These are phyloP conservation scores for Endocarpon pusillum DNA, from an alignment of 495 filamentous ascomycete genomes.

Conservation along the genomic window DNA sequence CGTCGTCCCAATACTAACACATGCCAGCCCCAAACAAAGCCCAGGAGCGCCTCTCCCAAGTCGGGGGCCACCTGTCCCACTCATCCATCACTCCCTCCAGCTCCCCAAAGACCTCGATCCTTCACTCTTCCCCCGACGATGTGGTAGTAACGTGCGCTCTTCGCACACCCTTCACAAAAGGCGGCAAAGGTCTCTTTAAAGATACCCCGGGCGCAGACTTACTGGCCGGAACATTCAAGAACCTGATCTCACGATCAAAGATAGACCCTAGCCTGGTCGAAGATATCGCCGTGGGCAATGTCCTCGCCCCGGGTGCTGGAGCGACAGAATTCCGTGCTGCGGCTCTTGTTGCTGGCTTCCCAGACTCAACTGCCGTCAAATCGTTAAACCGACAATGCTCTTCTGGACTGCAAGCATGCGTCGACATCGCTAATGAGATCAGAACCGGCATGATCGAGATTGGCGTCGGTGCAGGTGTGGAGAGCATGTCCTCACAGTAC, in stretches of 20 bases:
- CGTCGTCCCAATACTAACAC: not conserved
- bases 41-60: constrained; percentile 44
- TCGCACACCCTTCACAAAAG: constrained; percentile 81
- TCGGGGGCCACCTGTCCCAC: constrained; percentile 41
- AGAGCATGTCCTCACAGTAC: constrained; percentile 90
- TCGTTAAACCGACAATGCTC: constrained; percentile 84
- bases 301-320: constrained; percentile 82
- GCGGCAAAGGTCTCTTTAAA: constrained; percentile 87
- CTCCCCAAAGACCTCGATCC: constrained; percentile 31
- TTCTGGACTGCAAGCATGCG: constrained; percentile 72
- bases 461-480: constrained; percentile 89
- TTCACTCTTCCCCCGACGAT: constrained; percentile 51
- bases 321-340: constrained; percentile 95
- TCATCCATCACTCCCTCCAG: constrained; percentile 14
- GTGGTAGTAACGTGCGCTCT: constrained; percentile 87
- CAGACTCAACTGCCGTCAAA: constrained; percentile 65
- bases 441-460: constrained; percentile 82
- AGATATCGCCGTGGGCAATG: constrained; percentile 82
- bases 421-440: constrained; percentile 87
- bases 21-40: constrained; percentile 19
- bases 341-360: constrained; percentile 79
- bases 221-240: constrained; percentile 67
- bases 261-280: constrained; percentile 76
- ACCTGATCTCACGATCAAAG: constrained; percentile 61
- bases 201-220: constrained; percentile 77